A percentile compares a stretch with the other conserved stretches of the same genome.
phyloP scores from a whole-genome alignment of 768 basidiomycete species.

The Amanita phalloides region DNA sequence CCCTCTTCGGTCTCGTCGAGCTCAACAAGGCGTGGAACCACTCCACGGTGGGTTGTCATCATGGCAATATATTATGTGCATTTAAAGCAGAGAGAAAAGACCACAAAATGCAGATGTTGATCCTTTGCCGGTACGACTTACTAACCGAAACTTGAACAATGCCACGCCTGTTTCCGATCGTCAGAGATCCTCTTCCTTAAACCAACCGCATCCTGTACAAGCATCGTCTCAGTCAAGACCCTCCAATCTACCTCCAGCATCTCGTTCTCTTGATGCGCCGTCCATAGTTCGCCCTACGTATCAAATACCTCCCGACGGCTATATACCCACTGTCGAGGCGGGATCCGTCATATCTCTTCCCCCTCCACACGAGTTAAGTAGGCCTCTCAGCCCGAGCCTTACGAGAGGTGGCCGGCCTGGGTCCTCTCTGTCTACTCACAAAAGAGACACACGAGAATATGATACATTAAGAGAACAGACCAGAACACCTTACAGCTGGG shows the following conservation, averaged over 20 bases:
- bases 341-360: constrained; percentile 33
- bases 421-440: not conserved
- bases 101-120: not conserved
- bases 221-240: constrained; percentile 9
- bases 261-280: constrained; percentile 11
- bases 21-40: not conserved
- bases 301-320: constrained; percentile 34
- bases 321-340: constrained; percentile 32
- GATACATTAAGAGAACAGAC: not conserved
- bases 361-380: constrained; percentile 37
- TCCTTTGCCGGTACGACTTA: not conserved
- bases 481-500: not conserved
- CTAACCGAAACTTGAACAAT: not conserved
- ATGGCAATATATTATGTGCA: not conserved
- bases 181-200: constrained; percentile 5
- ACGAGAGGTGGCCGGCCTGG: not conserved
- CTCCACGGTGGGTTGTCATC: constrained; percentile 1
- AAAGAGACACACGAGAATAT: not conserved
- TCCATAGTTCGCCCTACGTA: constrained; percentile 16
- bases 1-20: not conserved
- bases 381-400: constrained; percentile 9
- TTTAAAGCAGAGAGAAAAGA: not conserved
- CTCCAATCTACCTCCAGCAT: constrained; percentile 11
- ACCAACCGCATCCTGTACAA: constrained; percentile 5
- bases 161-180: not conserved